A percentile compares a stretch with the other conserved stretches of the same genome.
Conservation (phyloP, 345 rosid species). For the Lagerstroemia speciosa region DNA sequence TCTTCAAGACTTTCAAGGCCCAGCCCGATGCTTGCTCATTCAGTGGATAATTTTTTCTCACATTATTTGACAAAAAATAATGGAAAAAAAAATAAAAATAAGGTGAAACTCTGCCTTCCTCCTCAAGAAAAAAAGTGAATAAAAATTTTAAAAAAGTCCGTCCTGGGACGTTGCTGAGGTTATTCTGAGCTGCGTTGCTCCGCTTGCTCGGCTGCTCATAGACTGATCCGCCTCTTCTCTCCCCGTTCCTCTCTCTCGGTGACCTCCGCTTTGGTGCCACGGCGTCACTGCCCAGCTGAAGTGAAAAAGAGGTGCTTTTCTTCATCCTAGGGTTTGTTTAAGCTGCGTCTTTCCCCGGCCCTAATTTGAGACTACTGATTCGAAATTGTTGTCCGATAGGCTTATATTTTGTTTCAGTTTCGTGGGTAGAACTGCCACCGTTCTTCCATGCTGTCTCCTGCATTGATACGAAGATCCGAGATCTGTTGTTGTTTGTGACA, state of each 20-base stretch:
- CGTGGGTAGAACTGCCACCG: not conserved
- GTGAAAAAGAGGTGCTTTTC: not conserved
- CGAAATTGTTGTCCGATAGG: not conserved
- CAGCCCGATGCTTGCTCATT: not conserved
- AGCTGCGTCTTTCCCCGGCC: too few relatives aligned
- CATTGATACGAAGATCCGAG: too few relatives aligned
- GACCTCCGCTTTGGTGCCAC: too few relatives aligned
- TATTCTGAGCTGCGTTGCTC: too few relatives aligned
- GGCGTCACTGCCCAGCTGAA: too few relatives aligned
- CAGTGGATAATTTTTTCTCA: not conserved
- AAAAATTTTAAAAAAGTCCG: too few relatives aligned
- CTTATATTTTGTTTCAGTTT: not conserved
- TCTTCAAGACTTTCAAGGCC: too few relatives aligned
- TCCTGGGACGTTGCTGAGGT: too few relatives aligned
- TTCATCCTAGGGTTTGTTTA: not conserved
- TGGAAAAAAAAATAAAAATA: not conserved
- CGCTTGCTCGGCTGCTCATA: too few relatives aligned
- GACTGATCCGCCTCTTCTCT: not conserved
- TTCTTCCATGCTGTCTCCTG: not conserved
- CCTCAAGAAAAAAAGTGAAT: not conserved
- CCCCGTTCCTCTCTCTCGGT: too few relatives aligned
- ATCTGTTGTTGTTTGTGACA: too few relatives aligned
- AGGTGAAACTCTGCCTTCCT: not conserved
- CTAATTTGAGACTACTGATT: not conserved
- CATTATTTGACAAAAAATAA: too few relatives aligned